These are phyloP conservation scores for Pythium dissimile DNA, from an alignment of 352 stramenopile species.

Conservation along the genomic window DNA sequence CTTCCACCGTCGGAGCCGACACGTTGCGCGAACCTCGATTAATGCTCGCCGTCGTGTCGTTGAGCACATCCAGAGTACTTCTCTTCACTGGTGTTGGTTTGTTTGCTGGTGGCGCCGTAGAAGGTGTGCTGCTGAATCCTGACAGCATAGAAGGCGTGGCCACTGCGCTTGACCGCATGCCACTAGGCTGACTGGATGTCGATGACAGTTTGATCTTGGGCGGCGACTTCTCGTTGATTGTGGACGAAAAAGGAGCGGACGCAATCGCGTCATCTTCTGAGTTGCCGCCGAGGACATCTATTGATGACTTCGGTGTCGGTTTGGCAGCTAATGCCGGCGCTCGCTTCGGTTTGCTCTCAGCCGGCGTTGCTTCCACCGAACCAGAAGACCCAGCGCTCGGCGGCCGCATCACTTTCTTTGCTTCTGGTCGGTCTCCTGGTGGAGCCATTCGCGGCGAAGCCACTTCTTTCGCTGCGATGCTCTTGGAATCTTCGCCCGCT, in stretches of 20 bases:
- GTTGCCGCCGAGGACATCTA: constrained; percentile 40
- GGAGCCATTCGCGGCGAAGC: not conserved
- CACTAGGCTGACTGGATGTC: not conserved
- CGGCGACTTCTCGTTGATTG: constrained; percentile 29
- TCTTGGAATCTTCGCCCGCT: not conserved
- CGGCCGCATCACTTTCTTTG: constrained; percentile 18
- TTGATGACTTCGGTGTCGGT: constrained; percentile 15
- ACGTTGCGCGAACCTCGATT: constrained; percentile 18
- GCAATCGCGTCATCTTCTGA: constrained; percentile 22
- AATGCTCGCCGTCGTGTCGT: constrained; percentile 46
- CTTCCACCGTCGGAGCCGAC: not conserved
- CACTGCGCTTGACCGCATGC: constrained; percentile 5
- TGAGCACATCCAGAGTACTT: constrained; percentile 70
- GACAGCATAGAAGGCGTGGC: not conserved
- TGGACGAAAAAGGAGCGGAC: constrained; percentile 9
- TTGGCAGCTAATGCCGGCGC: constrained; percentile 18
- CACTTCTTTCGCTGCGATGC: constrained; percentile 12
- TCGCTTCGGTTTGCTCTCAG: constrained; percentile 14
- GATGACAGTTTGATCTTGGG: constrained; percentile 20
- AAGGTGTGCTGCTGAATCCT: not conserved
- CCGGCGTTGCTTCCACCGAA: not conserved
- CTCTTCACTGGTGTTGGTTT: constrained; percentile 33
- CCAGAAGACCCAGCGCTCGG: constrained; percentile 8
- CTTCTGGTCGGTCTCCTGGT: constrained; percentile 1
- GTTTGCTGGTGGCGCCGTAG: not conserved